phyloP scores from a whole-genome alignment of 2,329 filamentous ascomycete genomes.

The Tolypocladium inflatum region DNA sequence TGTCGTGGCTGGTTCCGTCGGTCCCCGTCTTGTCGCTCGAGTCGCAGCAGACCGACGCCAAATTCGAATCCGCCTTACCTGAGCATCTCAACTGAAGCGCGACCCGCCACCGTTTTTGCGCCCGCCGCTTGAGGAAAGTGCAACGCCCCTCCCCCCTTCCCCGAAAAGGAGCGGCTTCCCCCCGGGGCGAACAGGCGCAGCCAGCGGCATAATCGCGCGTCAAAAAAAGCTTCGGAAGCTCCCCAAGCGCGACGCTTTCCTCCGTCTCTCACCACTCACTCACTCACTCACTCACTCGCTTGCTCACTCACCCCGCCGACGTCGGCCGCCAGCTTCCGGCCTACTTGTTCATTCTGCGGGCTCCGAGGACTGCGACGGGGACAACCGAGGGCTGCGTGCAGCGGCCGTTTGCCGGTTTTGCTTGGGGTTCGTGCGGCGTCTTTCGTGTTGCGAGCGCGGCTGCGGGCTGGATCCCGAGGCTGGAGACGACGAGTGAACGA shows the following conservation, averaged over 20 bases:
- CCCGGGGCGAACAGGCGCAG: slow-evolving; percentile 16
- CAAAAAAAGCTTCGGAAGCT: slow-evolving; percentile 15
- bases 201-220: slow-evolving; percentile 18
- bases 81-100: not conserved
- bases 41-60: not conserved
- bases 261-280: slow-evolving; percentile 8
- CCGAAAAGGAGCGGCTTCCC: slow-evolving; percentile 7
- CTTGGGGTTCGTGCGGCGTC: not conserved
- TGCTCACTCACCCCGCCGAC: not conserved
- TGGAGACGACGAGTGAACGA: not conserved
- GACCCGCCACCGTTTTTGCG: not conserved
- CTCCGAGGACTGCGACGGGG: not conserved
- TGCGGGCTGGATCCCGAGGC: not conserved
- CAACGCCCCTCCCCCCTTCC: slow-evolving; percentile 2
- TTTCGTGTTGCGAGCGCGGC: not conserved
- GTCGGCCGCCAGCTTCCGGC: not conserved
- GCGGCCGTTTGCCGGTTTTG: not conserved
- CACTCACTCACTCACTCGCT: not conserved
- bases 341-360: not conserved
- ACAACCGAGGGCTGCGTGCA: not conserved
- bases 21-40: not conserved
- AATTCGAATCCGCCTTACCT: not conserved
- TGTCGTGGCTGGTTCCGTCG: not conserved
- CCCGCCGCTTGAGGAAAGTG: not conserved
- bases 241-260: slow-evolving; percentile 14